Evolutionary conservation across 495 filamentous ascomycete genomes (phyloP).

Genomic region (Cercophora sp.): DNA sequence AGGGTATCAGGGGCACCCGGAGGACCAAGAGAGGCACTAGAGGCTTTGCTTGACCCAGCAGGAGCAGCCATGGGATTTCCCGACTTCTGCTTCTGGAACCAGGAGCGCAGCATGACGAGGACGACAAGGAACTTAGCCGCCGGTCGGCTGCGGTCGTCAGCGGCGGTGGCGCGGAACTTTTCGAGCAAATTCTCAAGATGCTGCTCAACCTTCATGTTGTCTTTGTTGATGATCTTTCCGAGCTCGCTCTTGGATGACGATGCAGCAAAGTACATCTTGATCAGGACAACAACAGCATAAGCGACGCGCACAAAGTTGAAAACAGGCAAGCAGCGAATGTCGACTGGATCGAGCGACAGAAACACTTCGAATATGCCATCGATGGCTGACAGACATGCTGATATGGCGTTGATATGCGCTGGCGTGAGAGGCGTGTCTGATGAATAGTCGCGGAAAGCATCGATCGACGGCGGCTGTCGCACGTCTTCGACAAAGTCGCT

Average conservation of each 20-base stretch:
- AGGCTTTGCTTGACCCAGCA: neutral
- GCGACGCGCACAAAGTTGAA: constrained; percentile 73
- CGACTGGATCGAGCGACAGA: constrained; percentile 52
- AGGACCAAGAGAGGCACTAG: constrained; percentile 7
- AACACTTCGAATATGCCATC: constrained; percentile 73
- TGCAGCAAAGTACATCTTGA: constrained; percentile 82
- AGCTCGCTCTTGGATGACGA: constrained; percentile 63
- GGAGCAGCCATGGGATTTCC: constrained; percentile 9
- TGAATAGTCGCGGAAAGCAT: constrained; percentile 35
- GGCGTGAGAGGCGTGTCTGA: constrained; percentile 48
- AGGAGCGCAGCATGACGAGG: constrained; percentile 65
- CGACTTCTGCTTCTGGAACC: constrained; percentile 56
- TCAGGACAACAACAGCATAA: constrained; percentile 75
- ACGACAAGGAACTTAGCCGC: constrained; percentile 75
- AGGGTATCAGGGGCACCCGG: neutral
- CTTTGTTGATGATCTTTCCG: constrained; percentile 69
- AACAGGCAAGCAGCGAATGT: constrained; percentile 68
- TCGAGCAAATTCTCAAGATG: constrained; percentile 66
- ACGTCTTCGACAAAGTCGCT: constrained; percentile 64
- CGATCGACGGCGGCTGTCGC: constrained; percentile 44
- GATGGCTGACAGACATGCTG: constrained; percentile 64
- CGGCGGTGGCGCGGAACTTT: constrained; percentile 61
- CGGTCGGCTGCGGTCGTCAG: constrained; percentile 61
- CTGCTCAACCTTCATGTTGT: constrained; percentile 69
- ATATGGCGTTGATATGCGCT: constrained; percentile 68